phyloP scores from a whole-genome alignment of 805 yeast genomes.

The Candida sakaeoensis region DNA sequence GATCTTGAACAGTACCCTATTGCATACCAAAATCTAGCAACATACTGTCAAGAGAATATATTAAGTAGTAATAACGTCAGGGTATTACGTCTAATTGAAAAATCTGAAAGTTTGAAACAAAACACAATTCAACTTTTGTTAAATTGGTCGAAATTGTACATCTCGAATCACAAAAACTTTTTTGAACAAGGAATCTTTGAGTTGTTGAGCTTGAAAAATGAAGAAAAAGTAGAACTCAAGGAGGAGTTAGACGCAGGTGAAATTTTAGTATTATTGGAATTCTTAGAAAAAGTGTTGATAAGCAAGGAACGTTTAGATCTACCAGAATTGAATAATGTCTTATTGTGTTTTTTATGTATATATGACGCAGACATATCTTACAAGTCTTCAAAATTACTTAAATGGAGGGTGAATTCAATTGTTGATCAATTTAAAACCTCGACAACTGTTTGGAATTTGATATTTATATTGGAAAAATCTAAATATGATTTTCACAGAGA shows the following conservation, averaged over 20 bases:
- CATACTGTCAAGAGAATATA: slow-evolving; percentile 9
- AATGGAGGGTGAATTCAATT: slow-evolving; percentile 51
- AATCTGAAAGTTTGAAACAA: slow-evolving; percentile 10
- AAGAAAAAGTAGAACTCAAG: background rate
- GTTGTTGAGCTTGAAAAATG: background rate
- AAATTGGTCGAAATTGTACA: background rate
- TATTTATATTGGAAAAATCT: slow-evolving; percentile 35
- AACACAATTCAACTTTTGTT: slow-evolving; percentile 7
- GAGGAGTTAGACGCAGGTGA: slow-evolving; percentile 13
- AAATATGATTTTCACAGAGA: slow-evolving; percentile 21
- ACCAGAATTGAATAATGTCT: slow-evolving; percentile 16
- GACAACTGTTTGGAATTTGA: slow-evolving; percentile 42
- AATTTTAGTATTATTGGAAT: slow-evolving; percentile 23
- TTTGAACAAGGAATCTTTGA: slow-evolving; percentile 2
- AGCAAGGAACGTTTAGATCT: background rate
- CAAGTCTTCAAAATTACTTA: slow-evolving; percentile 37
- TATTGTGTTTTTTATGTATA: slow-evolving; percentile 32
- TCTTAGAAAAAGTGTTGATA: slow-evolving; percentile 36
- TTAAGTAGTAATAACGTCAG: background rate
- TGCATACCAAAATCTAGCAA: slow-evolving; percentile 11
- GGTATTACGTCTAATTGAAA: background rate
- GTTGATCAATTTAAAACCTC: slow-evolving; percentile 13
- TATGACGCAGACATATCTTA: slow-evolving; percentile 37
- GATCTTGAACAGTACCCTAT: slow-evolving; percentile 9
- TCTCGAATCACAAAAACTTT: slow-evolving; percentile 1